phyloP scores from a whole-genome alignment of 148 eudicot genomes.

The Silene conica region DNA sequence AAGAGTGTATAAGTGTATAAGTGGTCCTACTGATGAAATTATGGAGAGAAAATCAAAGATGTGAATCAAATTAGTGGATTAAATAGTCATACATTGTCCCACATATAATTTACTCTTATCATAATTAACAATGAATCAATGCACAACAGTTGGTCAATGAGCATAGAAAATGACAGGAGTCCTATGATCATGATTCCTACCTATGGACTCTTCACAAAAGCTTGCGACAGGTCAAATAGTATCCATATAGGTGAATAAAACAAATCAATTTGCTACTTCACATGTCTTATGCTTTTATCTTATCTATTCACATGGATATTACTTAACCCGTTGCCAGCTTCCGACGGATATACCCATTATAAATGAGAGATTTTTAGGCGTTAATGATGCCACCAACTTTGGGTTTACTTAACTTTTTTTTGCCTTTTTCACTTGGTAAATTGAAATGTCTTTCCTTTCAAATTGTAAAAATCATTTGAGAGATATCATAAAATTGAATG shows the following conservation, averaged over 20 bases:
- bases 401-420: neutral
- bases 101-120: neutral
- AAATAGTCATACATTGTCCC: slow-evolving; percentile 8
- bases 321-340: too few species aligned
- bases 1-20: slow-evolving; percentile 15
- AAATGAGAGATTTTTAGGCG: slow-evolving; percentile 7
- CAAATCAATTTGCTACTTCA: too few species aligned
- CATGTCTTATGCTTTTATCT: too few species aligned
- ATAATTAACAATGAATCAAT: neutral
- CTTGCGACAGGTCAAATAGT: too few species aligned
- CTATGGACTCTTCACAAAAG: slow-evolving; percentile 7
- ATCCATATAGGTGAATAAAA: too few species aligned
- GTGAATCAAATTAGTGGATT: slow-evolving; percentile 19
- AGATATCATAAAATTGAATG: neutral
- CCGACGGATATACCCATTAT: too few species aligned
- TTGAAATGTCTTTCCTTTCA: slow-evolving; percentile 11
- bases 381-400: slow-evolving; percentile 21
- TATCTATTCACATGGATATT: too few species aligned
- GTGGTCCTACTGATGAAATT: slow-evolving; percentile 14
- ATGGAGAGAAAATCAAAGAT: slow-evolving; percentile 9
- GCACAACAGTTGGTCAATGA: slow-evolving; percentile 10
- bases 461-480: neutral
- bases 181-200: slow-evolving; percentile 6
- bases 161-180: slow-evolving; percentile 16
- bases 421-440: slow-evolving; percentile 6